These are phyloP conservation scores for Thalassia testudinum DNA, from an alignment of 116 monocot species.

Conservation along the genomic window DNA sequence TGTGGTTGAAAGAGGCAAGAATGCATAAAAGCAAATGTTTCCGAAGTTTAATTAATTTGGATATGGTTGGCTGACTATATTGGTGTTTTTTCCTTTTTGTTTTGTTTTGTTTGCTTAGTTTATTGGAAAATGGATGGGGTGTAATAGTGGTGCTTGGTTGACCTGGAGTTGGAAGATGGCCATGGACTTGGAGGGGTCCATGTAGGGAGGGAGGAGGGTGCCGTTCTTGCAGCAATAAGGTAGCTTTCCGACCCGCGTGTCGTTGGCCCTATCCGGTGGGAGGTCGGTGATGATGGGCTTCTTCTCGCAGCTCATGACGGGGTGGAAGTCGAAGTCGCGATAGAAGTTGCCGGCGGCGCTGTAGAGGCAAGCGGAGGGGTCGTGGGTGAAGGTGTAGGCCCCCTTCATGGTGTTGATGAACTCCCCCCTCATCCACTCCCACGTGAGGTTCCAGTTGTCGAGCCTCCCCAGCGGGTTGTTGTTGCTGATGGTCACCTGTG, in stretches of 20 bases:
- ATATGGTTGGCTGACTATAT: no score
- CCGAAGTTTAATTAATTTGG: no score
- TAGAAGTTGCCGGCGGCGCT: conserved; percentile 47
- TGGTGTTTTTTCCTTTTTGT: no score
- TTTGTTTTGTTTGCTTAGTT: no score
- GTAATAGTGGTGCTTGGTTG: not conserved
- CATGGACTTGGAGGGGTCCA: conserved; percentile 32
- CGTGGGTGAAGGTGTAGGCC: conserved; percentile 64
- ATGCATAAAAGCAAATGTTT: no score
- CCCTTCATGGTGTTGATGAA: conserved; percentile 85
- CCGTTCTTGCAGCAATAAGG: conserved; percentile 91
- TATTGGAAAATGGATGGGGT: not conserved
- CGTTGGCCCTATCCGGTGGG: conserved; percentile 55
- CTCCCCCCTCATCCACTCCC: conserved; percentile 93
- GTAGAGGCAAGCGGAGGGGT: conserved; percentile 53
- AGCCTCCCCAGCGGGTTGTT: conserved; percentile 74
- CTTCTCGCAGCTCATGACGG: conserved; percentile 66
- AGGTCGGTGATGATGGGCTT: conserved; percentile 62
- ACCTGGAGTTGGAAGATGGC: conserved; percentile 66
- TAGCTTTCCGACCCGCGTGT: conserved; percentile 43
- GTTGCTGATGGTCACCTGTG: conserved; percentile 82
- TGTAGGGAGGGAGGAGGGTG: conserved; percentile 49
- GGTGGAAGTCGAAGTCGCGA: conserved; percentile 51
- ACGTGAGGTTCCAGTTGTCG: conserved; percentile 91
- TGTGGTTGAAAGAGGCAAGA: no score